Evolutionary conservation across 768 basidiomycete species (phyloP).

Genomic region (Mycena latifolia): DNA sequence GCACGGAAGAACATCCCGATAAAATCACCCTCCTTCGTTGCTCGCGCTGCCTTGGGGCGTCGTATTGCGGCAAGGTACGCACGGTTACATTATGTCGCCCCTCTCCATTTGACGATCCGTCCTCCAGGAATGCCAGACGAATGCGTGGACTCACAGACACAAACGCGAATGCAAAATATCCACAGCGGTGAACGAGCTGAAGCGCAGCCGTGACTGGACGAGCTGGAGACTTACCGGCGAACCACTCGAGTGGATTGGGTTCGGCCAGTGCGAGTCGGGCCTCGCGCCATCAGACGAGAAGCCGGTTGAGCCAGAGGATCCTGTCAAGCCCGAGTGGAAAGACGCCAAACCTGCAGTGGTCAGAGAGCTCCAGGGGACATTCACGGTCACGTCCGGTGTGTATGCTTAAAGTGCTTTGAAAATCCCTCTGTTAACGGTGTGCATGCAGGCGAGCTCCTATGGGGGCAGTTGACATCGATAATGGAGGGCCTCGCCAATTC

Average conservation of each 20-base stretch:
- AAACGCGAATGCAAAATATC: conserved; percentile 36
- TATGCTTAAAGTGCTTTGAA: not conserved
- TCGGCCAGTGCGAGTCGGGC: conserved; percentile 1
- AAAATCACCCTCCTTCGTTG: conserved; percentile 23
- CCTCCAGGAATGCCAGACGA: conserved; percentile 33
- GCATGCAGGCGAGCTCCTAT: conserved; percentile 33
- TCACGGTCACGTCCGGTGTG: conserved; percentile 32
- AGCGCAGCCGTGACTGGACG: conserved; percentile 31
- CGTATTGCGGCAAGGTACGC: conserved; percentile 29
- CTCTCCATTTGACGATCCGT: not conserved
- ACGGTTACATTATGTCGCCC: not conserved
- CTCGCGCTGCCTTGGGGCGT: conserved; percentile 24
- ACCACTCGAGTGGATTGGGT: conserved; percentile 25
- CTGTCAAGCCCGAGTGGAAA: conserved; percentile 25
- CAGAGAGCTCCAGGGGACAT: conserved; percentile 21
- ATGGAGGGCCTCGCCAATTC: conserved; percentile 13
- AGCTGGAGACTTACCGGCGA: not conserved
- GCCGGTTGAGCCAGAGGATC: not conserved
- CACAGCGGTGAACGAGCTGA: conserved; percentile 25
- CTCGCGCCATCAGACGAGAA: not conserved
- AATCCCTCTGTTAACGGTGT: not conserved
- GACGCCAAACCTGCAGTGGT: conserved; percentile 13
- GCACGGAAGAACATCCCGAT: conserved; percentile 23
- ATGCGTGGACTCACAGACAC: conserved; percentile 32
- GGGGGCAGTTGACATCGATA: conserved; percentile 30